Evolutionary conservation across 306 rosid genomes (phyloP).

Genomic region (Corylus heterophylla): DNA sequence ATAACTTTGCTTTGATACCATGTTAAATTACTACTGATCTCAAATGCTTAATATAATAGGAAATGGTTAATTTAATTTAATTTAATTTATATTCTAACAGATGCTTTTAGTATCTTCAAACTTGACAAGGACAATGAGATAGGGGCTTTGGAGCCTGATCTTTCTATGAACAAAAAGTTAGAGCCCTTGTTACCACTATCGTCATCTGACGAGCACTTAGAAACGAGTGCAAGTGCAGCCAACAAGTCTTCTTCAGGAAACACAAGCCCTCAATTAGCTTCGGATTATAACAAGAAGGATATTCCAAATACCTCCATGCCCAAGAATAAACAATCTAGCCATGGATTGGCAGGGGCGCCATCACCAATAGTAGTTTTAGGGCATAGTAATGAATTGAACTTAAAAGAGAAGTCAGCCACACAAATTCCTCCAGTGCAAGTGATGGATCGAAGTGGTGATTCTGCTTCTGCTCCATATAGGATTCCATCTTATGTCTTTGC

Average conservation of each 20-base stretch:
- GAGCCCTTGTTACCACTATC: conserved; percentile 3
- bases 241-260: background rate
- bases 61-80: no score
- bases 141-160: background rate
- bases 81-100: no score
- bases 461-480: conserved; percentile 36
- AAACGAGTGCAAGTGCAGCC: conserved; percentile 8
- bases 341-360: conserved; percentile 7
- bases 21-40: no score
- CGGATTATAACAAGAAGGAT: conserved; percentile 26
- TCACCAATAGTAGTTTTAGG: conserved; percentile 9
- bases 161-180: background rate
- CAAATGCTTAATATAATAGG: no score
- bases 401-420: conserved; percentile 29
- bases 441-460: conserved; percentile 62
- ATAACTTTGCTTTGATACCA: no score
- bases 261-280: background rate
- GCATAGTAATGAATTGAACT: conserved; percentile 13
- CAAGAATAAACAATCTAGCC: conserved; percentile 15
- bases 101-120: no score
- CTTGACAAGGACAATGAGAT: no score
- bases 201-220: background rate
- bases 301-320: conserved; percentile 36
- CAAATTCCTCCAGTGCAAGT: conserved; percentile 62
- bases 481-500: conserved; percentile 79